phyloP scores from a whole-genome alignment of 306 rosid species.

The Argentina anserina region DNA sequence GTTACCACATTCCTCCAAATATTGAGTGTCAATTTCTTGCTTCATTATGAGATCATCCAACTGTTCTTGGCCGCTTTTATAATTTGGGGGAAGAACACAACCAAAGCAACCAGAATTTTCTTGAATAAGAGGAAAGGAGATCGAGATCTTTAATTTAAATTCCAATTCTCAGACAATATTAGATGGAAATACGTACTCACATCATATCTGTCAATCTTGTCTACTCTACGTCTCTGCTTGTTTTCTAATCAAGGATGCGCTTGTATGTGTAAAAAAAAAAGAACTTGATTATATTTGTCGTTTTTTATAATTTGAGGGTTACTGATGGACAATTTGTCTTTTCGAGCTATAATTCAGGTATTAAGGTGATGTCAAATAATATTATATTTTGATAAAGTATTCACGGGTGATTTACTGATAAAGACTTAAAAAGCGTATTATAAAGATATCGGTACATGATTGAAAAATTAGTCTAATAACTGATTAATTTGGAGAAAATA shows the following conservation, averaged over 20 bases:
- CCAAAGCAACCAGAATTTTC: background rate
- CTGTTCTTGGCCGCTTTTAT: background rate
- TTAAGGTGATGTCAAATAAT: no score
- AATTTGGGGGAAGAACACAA: background rate
- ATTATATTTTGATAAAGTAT: no score
- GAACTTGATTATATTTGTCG: no score
- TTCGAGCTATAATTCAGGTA: no score
- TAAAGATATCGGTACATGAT: no score
- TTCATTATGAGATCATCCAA: background rate
- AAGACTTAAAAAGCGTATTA: no score
- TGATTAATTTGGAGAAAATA: no score
- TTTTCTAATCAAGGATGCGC: background rate
- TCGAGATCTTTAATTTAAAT: background rate
- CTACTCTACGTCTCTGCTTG: background rate
- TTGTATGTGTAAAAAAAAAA: no score
- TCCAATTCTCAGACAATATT: background rate
- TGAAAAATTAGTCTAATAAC: no score
- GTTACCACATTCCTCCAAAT: background rate
- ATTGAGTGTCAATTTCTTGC: background rate
- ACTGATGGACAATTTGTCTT: no score
- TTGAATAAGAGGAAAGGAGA: background rate
- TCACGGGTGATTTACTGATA: no score
- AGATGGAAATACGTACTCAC: background rate
- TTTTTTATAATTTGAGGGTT: no score
- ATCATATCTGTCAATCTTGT: background rate